Evolutionary conservation across 768 basidiomycete genomes (phyloP).

Genomic region (Dictyophora rubrovolvata): DNA sequence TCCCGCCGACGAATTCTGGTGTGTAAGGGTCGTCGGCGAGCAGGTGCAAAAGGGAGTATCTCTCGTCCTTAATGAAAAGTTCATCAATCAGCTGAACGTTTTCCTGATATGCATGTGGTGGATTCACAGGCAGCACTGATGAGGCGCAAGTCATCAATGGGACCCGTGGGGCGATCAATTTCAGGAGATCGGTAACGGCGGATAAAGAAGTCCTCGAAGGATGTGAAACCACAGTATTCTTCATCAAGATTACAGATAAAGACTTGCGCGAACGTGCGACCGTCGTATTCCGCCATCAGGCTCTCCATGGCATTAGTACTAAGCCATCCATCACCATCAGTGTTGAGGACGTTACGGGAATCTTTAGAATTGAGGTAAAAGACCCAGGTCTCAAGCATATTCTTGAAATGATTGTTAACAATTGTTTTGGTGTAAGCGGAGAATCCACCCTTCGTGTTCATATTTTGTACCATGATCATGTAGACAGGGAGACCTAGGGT

Average conservation of each 20-base stretch:
- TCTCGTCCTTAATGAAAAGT: conserved; percentile 55
- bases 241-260: conserved; percentile 32
- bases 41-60: conserved; percentile 51
- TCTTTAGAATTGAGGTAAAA: conserved; percentile 33
- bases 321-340: conserved; percentile 38
- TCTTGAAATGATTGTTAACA: conserved; percentile 38
- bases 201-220: conserved; percentile 51
- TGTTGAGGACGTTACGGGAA: conserved; percentile 33
- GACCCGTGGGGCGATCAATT: conserved; percentile 30
- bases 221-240: conserved; percentile 33
- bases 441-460: conserved; percentile 15
- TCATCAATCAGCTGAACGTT: conserved; percentile 32
- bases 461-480: conserved; percentile 11
- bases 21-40: conserved; percentile 33
- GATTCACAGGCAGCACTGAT: conserved; percentile 48
- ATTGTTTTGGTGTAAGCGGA: conserved; percentile 23
- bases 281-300: background rate
- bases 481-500: conserved; percentile 9
- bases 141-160: conserved; percentile 24
- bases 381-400: conserved; percentile 41
- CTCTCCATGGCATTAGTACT: conserved; percentile 22
- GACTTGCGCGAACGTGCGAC: conserved; percentile 24
- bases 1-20: conserved; percentile 37
- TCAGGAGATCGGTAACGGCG: conserved; percentile 24
- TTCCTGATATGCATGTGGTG: conserved; percentile 30